Evolutionary conservation across 2,329 filamentous ascomycete genomes (phyloP).

Genomic region (Alternaria novae-zelandiae): DNA sequence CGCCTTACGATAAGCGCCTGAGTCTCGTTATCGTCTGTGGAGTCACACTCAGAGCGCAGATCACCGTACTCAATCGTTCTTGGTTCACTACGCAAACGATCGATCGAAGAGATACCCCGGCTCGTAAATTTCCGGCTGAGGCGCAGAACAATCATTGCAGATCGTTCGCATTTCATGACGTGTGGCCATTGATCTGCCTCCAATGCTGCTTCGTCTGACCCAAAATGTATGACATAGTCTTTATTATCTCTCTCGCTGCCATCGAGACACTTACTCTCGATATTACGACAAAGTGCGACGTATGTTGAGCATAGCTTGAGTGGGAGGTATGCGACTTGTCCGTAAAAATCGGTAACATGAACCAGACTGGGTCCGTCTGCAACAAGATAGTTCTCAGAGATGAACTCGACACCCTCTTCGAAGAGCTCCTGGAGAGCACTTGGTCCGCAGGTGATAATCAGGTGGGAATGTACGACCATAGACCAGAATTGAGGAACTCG

Average conservation of each 20-base stretch:
- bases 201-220: background rate
- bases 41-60: background rate
- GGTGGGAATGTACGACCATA: background rate
- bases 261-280: background rate
- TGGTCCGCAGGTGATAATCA: background rate
- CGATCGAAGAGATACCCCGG: background rate
- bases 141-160: background rate
- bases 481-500: background rate
- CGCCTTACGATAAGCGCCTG: background rate
- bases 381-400: background rate
- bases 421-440: background rate
- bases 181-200: background rate
- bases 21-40: background rate
- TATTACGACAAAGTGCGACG: background rate
- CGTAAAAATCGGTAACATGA: background rate
- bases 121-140: background rate
- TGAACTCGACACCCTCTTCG: background rate
- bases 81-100: background rate
- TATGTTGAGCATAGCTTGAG: background rate
- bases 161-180: background rate
- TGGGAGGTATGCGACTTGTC: background rate
- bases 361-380: background rate
- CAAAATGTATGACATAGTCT: background rate
- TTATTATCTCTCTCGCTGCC: background rate
- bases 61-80: background rate